Percentiles rank a stretch among this genome's conserved stretches.
Evolutionary conservation across 2,329 filamentous ascomycete species (phyloP).

Genomic region (Lachnellula willkommii): DNA sequence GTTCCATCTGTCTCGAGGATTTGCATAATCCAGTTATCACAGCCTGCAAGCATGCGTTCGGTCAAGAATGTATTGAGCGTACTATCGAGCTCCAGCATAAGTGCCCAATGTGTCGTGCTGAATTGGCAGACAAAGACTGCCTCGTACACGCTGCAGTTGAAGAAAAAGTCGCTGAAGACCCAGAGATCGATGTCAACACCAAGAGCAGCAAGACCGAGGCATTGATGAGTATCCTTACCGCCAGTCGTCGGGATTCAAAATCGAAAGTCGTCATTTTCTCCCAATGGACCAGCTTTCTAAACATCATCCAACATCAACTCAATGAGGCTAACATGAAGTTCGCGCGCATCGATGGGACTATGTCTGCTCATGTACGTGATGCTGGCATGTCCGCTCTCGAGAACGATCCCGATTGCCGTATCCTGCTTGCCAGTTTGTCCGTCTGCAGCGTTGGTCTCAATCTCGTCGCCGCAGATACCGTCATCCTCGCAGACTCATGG

Average conservation of each 20-base stretch:
- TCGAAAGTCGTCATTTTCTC: conserved; percentile 71
- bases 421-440: conserved; percentile 75
- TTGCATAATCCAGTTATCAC: conserved; percentile 74
- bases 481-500: conserved; percentile 80
- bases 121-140: conserved; percentile 53
- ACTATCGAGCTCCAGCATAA: conserved; percentile 71
- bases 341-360: conserved; percentile 74
- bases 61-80: conserved; percentile 64
- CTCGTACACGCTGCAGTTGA: conserved; percentile 64
- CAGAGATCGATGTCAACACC: conserved; percentile 54
- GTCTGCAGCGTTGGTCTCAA: conserved; percentile 85
- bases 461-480: conserved; percentile 78
- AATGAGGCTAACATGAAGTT: conserved; percentile 54
- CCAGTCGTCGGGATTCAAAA: conserved; percentile 56
- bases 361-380: conserved; percentile 68
- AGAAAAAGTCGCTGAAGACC: conserved; percentile 41
- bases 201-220: conserved; percentile 81
- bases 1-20: conserved; percentile 72
- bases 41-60: conserved; percentile 77
- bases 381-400: conserved; percentile 63
- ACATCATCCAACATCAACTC: conserved; percentile 66
- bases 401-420: conserved; percentile 58
- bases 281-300: conserved; percentile 72
- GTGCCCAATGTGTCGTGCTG: conserved; percentile 78
- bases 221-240: conserved; percentile 67